Evolutionary conservation across 2,329 filamentous ascomycete genomes (phyloP), one percentile per base, ranked within the genome.

Genomic region (Xylariaceae sp.): DNA sequence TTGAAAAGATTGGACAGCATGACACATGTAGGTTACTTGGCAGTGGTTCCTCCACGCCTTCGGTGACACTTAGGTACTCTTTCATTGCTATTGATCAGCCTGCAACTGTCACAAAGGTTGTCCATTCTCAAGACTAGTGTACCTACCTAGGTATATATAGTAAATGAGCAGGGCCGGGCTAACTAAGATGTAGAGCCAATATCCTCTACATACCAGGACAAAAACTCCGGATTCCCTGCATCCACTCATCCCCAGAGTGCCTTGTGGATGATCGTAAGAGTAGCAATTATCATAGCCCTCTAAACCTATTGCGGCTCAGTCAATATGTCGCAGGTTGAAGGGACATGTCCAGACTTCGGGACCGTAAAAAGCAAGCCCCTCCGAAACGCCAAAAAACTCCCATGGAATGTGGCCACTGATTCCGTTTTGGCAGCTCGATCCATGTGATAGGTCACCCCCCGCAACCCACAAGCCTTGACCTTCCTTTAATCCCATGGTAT

Each of bases 401-500:
- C 17, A 46, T 52, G 45, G 31, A 44, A 57, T 53, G 54, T 26
- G 16, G 40, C 28, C 17, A 14, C 53, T 24, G 9, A 21, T 48
- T 50, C 39, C 40, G 21, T 26, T 52, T 26, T 50, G 39, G 29
- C 41, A 45, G 17, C 40, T 50, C 36, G 51, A 36, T 47, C 40
- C 50, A 51, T 51, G 40, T 19, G 37, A 51, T 50, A 51, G 43
- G 37, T 37, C 26, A 29, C 16, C 47, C 51, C 41, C 37, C 51
- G 44, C 41, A 56, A 53, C 29, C 44, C 31, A 48, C 28, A 39
- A 36, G 17, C 52, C 34, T 37, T 29, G 23, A 39, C 16, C 48
- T 37, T 21, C 39, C 26, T 37, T 61, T 53, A 51, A 59, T 61
- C 36, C 56, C 59, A 29, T 56, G 59, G 56, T 61, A 61, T 61